These are phyloP conservation scores for Myrmaecium sp. DNA, from an alignment of 2,329 filamentous ascomycete species.

Conservation along the genomic window DNA sequence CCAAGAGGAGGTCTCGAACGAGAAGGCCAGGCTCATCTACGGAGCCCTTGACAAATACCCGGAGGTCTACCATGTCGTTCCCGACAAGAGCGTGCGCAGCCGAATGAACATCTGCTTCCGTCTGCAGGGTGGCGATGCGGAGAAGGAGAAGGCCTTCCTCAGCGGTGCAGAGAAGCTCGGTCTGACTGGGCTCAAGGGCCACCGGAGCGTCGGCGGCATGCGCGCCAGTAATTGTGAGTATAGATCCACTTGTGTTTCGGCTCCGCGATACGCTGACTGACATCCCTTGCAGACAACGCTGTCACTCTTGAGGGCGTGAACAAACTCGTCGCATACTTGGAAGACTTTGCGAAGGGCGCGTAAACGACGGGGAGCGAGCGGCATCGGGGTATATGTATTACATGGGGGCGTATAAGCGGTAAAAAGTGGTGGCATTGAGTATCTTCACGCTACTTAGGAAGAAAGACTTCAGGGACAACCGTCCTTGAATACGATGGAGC, in stretches of 20 bases:
- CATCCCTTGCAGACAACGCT: constrained; percentile 46
- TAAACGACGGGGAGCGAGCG: no score
- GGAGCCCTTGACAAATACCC: constrained; percentile 56
- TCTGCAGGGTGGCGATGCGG: constrained; percentile 46
- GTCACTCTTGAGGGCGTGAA: constrained; percentile 50
- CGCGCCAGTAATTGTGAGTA: constrained; percentile 57
- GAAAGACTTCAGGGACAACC: no score
- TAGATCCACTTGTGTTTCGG: neutral
- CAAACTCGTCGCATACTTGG: constrained; percentile 49
- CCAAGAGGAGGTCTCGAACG: constrained; percentile 54
- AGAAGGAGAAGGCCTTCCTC: constrained; percentile 65
- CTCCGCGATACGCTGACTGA: constrained; percentile 8
- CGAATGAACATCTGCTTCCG: constrained; percentile 95
- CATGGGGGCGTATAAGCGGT: no score
- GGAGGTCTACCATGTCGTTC: constrained; percentile 60
- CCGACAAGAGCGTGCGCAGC: constrained; percentile 57
- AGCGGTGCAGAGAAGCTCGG: constrained; percentile 50
- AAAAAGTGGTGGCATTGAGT: no score
- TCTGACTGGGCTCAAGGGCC: constrained; percentile 71
- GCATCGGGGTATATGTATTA: no score
- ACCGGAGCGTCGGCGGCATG: constrained; percentile 74
- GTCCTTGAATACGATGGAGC: no score
- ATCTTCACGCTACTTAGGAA: no score
- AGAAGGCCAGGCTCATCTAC: constrained; percentile 69
- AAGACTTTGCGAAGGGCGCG: constrained; percentile 34